Conservation (phyloP, 2,329 filamentous ascomycete species). For the Phyllosticta citriasiana region DNA sequence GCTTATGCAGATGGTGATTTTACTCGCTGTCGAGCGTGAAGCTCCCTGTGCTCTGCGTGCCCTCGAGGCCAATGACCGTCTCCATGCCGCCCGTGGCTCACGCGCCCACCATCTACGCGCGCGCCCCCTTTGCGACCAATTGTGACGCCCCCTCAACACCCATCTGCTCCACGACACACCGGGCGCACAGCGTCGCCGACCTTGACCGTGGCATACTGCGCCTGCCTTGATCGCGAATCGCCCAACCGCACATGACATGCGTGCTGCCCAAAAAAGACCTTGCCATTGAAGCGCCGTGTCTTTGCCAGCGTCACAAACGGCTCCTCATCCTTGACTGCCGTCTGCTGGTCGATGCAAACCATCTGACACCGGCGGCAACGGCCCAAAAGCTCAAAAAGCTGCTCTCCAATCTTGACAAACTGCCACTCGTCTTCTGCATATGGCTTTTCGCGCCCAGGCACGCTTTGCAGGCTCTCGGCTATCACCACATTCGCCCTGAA, state of each 20-base stretch:
- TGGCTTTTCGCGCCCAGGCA: slow-evolving; percentile 41
- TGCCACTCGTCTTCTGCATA: slow-evolving; percentile 79
- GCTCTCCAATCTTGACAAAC: slow-evolving; percentile 53
- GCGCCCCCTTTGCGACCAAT: background rate
- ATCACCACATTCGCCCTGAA: slow-evolving; percentile 88
- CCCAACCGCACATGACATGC: slow-evolving; percentile 32
- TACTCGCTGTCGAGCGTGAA: slow-evolving; percentile 23
- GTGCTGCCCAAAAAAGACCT: slow-evolving; percentile 85
- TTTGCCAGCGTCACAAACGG: slow-evolving; percentile 83
- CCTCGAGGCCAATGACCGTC: background rate
- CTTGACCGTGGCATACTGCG: slow-evolving; percentile 28
- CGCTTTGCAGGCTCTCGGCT: slow-evolving; percentile 34
- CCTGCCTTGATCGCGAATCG: slow-evolving; percentile 16
- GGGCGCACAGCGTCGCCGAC: slow-evolving; percentile 24
- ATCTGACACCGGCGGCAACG: slow-evolving; percentile 88
- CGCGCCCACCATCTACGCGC: background rate
- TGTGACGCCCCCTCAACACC: background rate
- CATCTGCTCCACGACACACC: background rate
- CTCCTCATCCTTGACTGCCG: slow-evolving; percentile 61
- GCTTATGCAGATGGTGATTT: slow-evolving; percentile 8
- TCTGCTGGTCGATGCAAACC: slow-evolving; percentile 87
- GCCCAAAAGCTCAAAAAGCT: slow-evolving; percentile 63
- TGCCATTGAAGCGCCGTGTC: slow-evolving; percentile 71
- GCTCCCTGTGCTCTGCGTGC: slow-evolving; percentile 15
- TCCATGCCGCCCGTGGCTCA: background rate